phyloP scores from a whole-genome alignment of 768 basidiomycete genomes.

The Trametes elegans region DNA sequence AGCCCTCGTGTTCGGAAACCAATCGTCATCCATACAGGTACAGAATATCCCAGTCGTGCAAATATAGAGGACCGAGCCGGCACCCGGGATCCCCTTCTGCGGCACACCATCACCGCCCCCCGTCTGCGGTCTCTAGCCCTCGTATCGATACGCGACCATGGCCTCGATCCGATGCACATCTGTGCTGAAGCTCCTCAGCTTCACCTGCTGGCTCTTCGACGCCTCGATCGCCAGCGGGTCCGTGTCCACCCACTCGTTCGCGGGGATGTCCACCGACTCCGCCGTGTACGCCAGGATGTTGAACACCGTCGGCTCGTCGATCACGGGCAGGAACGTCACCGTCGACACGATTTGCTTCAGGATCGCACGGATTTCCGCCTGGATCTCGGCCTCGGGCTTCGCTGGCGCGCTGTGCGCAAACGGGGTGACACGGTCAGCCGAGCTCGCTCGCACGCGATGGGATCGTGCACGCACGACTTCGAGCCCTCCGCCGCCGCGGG shows the following conservation, averaged over 20 bases:
- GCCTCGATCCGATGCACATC: slow-evolving; percentile 98
- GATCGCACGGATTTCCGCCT: slow-evolving; percentile 96
- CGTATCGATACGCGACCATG: slow-evolving; percentile 96
- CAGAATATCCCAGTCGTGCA: not conserved
- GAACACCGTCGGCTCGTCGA: slow-evolving; percentile 95
- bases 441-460: not conserved
- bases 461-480: slow-evolving; percentile 41
- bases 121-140: slow-evolving; percentile 61
- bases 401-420: slow-evolving; percentile 41
- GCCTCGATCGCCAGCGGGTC: slow-evolving; percentile 91
- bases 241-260: slow-evolving; percentile 94
- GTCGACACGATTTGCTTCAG: slow-evolving; percentile 98
- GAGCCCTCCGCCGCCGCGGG: slow-evolving; percentile 46
- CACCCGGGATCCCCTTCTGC: slow-evolving; percentile 11
- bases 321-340: slow-evolving; percentile 93
- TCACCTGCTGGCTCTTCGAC: slow-evolving; percentile 90
- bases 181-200: slow-evolving; percentile 94
- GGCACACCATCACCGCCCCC: not conserved
- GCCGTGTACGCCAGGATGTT: slow-evolving; percentile 96
- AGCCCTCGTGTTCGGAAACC: slow-evolving; percentile 2
- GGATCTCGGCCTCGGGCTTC: slow-evolving; percentile 86
- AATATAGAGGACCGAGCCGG: not conserved
- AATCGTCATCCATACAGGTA: slow-evolving; percentile 6
- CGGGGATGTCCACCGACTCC: slow-evolving; percentile 88
- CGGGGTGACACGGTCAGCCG: not conserved